A percentile compares a stretch with the other conserved stretches of the same genome.
Conservation (phyloP, 192 early-diverging fungal genomes). For the Entomortierella parvispora region DNA sequence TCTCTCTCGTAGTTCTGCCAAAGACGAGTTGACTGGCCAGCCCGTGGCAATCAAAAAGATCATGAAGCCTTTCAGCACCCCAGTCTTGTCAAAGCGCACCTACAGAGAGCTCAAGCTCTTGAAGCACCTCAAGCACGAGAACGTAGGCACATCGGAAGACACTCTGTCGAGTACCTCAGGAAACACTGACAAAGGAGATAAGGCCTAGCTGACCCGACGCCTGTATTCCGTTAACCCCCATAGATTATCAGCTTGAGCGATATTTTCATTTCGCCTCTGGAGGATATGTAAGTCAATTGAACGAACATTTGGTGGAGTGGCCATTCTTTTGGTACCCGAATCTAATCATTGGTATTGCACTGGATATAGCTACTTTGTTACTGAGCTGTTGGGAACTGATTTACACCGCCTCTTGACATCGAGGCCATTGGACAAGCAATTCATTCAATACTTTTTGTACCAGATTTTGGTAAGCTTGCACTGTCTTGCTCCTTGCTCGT, state of each 20-base stretch:
- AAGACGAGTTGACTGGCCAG: constrained; percentile 84
- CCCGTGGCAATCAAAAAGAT: constrained; percentile 97
- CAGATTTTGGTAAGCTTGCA: constrained; percentile 81
- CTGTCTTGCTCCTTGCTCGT: background rate
- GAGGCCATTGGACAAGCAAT: constrained; percentile 92
- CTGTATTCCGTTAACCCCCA: no score
- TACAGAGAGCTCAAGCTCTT: constrained; percentile 96
- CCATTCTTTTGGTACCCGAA: no score
- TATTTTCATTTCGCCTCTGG: constrained; percentile 92
- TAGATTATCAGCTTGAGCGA: constrained; percentile 92
- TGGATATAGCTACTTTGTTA: constrained; percentile 87
- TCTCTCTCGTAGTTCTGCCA: constrained; percentile 75
- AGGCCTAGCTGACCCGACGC: no score
- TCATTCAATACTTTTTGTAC: constrained; percentile 98
- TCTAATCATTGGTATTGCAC: no score
- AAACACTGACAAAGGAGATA: no score
- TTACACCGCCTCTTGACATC: constrained; percentile 91
- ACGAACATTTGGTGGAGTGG: background rate
- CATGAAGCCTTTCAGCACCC: constrained; percentile 92
- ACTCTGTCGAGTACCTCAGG: background rate
- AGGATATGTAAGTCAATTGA: constrained; percentile 79
- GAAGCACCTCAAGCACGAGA: constrained; percentile 94
- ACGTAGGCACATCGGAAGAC: constrained; percentile 62
- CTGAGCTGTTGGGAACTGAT: constrained; percentile 95
- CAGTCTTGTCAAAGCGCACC: constrained; percentile 93